Evolutionary conservation across 2,329 filamentous ascomycete species (phyloP).

Genomic region (Dactylellina haptotyla): DNA sequence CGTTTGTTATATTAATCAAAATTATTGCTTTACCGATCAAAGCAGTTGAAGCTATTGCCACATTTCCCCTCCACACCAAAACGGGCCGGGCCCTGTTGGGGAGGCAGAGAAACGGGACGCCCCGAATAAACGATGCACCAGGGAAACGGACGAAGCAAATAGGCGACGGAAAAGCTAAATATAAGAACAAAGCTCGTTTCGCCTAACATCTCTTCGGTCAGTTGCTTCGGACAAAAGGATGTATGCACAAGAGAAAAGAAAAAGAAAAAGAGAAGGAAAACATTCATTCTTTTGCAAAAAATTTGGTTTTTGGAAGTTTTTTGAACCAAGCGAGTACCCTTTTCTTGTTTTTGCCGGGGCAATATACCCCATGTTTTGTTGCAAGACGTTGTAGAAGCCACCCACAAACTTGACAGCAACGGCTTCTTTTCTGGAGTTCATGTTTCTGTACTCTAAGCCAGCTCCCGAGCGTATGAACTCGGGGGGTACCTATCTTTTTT

Average conservation of each 20-base stretch:
- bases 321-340: background rate
- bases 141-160: conserved; percentile 45
- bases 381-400: too few relatives aligned
- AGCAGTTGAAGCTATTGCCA: conserved; percentile 38
- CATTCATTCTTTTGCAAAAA: too few relatives aligned
- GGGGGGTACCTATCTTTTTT: background rate
- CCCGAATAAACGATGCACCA: conserved; percentile 30
- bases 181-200: conserved; percentile 47
- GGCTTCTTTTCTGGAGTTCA: too few relatives aligned
- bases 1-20: conserved; percentile 45
- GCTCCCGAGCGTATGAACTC: conserved; percentile 7
- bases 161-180: conserved; percentile 39
- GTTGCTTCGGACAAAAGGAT: too few relatives aligned
- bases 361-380: too few relatives aligned
- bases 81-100: conserved; percentile 44
- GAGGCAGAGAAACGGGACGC: conserved; percentile 35
- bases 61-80: conserved; percentile 39
- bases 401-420: too few relatives aligned
- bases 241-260: background rate
- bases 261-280: conserved; percentile 10
- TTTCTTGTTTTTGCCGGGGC: conserved; percentile 5
- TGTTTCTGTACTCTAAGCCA: too few relatives aligned
- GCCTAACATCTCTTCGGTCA: conserved; percentile 31
- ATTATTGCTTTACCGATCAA: conserved; percentile 38
- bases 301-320: conserved; percentile 17